phyloP scores from a whole-genome alignment of 208 protist species.

The Leishmania guyanensis region DNA sequence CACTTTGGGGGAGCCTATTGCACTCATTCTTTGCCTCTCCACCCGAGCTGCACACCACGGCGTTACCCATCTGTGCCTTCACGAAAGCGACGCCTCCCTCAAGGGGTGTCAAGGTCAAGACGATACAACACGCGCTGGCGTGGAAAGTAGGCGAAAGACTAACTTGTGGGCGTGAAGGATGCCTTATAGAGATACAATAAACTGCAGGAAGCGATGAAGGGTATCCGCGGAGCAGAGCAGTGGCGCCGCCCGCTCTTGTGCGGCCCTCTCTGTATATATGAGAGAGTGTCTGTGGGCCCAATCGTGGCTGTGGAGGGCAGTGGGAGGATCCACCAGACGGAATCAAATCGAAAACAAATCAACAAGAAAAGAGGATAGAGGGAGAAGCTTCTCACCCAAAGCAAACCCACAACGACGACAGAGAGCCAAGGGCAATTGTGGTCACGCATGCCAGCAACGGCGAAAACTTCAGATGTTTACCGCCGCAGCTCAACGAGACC shows the following conservation, averaged over 20 bases:
- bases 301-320: not conserved
- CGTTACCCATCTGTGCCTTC: conserved; percentile 11
- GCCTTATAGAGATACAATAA: not conserved
- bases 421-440: too few species aligned
- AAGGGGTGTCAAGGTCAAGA: not conserved
- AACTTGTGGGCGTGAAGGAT: not conserved
- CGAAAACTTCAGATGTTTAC: too few species aligned
- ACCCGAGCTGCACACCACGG: not conserved
- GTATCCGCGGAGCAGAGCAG: not conserved
- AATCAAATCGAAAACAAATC: not conserved
- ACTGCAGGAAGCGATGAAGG: not conserved
- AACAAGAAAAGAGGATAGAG: too few species aligned
- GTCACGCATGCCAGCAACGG: too few species aligned
- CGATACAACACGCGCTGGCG: not conserved
- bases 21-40: not conserved
- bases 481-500: not conserved
- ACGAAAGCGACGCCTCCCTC: not conserved
- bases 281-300: not conserved
- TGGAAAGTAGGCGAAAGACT: not conserved
- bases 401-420: too few species aligned
- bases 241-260: not conserved
- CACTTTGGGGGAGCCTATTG: not conserved
- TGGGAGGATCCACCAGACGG: not conserved
- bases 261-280: not conserved
- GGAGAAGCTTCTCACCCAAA: too few species aligned